These are phyloP conservation scores for Condylostoma magnum DNA, from an alignment of 169 alveolate genomes.

Conservation along the genomic window DNA sequence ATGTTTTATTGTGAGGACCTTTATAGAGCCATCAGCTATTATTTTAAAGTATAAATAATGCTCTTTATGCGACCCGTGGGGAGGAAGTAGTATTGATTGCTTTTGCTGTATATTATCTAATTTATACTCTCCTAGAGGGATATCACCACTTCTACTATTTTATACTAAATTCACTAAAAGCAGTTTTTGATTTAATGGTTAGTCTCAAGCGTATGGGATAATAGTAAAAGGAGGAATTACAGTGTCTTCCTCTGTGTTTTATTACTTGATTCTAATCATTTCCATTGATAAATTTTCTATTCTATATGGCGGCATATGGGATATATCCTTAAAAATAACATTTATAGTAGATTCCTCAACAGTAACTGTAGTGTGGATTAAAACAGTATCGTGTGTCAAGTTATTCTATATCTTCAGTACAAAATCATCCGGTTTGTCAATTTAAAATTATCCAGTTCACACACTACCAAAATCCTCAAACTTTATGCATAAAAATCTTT, in stretches of 20 bases:
- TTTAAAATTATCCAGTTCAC: conserved; percentile 23
- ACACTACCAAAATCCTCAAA: conserved; percentile 22
- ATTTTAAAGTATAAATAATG: conserved; percentile 6
- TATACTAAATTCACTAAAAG: background rate
- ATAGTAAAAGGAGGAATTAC: conserved; percentile 21
- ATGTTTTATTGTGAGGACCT: conserved; percentile 20
- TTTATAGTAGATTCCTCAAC: conserved; percentile 13
- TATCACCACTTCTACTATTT: background rate
- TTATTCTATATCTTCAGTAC: conserved; percentile 2
- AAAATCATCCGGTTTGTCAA: conserved; percentile 19
- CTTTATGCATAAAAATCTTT: background rate
- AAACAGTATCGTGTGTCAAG: background rate
- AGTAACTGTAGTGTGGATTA: conserved; percentile 22
- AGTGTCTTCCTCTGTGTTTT: background rate
- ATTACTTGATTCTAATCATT: conserved; percentile 3
- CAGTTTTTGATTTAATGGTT: conserved; percentile 11
- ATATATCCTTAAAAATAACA: conserved; percentile 20
- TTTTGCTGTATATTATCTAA: background rate
- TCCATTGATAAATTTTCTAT: conserved; percentile 33
- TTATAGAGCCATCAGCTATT: background rate
- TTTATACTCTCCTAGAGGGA: conserved; percentile 2
- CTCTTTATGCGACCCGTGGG: conserved; percentile 19
- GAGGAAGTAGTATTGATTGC: background rate
- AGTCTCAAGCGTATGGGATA: conserved; percentile 24
- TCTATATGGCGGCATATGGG: conserved; percentile 29